These are phyloP conservation scores for Bruguiera gymnorhiza DNA, from an alignment of 345 rosid genomes.

Conservation along the genomic window DNA sequence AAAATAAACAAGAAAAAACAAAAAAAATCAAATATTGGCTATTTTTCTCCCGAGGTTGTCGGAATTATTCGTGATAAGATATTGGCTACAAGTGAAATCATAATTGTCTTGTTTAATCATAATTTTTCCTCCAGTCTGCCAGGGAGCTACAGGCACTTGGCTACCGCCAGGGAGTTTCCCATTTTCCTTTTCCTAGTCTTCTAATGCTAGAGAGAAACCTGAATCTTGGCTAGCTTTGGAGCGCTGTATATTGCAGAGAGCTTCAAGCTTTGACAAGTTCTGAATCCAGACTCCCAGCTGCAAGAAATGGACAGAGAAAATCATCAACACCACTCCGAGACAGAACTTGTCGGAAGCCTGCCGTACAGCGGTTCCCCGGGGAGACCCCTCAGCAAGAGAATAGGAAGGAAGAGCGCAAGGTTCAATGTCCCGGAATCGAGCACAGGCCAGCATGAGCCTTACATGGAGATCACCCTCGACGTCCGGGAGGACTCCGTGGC, in stretches of 20 bases:
- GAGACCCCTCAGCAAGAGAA: conserved; percentile 51
- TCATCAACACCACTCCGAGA: conserved; percentile 34
- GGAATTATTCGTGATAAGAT: no score
- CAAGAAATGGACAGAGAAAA: conserved; percentile 31
- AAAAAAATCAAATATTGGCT: no score
- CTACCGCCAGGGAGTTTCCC: no score
- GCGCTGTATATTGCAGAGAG: background rate
- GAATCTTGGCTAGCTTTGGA: no score
- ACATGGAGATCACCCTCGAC: conserved; percentile 36
- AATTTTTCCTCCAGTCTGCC: no score
- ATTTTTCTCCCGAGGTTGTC: no score
- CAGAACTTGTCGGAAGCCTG: conserved; percentile 27
- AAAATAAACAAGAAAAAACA: no score
- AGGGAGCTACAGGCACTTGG: no score
- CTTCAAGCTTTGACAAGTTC: background rate
- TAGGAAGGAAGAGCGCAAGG: conserved; percentile 37
- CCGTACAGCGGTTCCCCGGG: conserved; percentile 46
- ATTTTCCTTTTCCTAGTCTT: no score
- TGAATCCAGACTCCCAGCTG: conserved; percentile 2
- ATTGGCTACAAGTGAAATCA: no score
- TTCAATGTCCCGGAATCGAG: conserved; percentile 33
- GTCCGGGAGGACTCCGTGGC: conserved; percentile 30
- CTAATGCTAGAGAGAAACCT: no score
- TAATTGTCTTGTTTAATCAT: no score
- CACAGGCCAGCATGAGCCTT: conserved; percentile 27